Conservation (phyloP, 305 asterid species). For the Fraxinus latifolia region DNA sequence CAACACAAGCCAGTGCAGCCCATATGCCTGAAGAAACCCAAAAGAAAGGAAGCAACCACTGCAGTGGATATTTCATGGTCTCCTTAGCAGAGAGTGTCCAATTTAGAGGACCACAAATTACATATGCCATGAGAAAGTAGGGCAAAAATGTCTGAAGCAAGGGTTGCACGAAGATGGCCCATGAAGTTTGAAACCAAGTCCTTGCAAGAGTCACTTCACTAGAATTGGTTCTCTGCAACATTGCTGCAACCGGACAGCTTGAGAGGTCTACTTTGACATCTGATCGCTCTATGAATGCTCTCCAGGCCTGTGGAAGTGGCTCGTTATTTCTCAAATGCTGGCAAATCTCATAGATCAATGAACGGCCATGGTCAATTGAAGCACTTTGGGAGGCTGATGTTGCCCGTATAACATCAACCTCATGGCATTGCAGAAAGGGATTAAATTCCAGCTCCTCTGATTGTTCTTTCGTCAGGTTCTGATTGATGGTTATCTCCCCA, state of each 20-base stretch:
- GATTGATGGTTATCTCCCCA: slow-evolving; percentile 58
- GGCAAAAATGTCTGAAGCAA: slow-evolving; percentile 70
- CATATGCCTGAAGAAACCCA: slow-evolving; percentile 62
- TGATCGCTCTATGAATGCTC: slow-evolving; percentile 69
- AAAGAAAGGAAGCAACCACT: slow-evolving; percentile 58
- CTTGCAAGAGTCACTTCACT: slow-evolving; percentile 54
- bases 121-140: slow-evolving; percentile 55
- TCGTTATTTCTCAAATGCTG: slow-evolving; percentile 71
- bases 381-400: slow-evolving; percentile 79
- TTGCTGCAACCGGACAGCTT: slow-evolving; percentile 67
- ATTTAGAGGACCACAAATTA: slow-evolving; percentile 44
- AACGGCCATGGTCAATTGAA: slow-evolving; percentile 88
- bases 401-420: slow-evolving; percentile 72
- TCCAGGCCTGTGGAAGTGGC: slow-evolving; percentile 81
- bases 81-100: slow-evolving; percentile 31
- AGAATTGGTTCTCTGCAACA: slow-evolving; percentile 22
- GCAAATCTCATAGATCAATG: slow-evolving; percentile 71
- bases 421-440: slow-evolving; percentile 62
- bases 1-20: slow-evolving; percentile 48
- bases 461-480: slow-evolving; percentile 52
- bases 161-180: slow-evolving; percentile 65
- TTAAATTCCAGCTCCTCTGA: slow-evolving; percentile 74
- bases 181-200: slow-evolving; percentile 52
- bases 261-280: slow-evolving; percentile 84
- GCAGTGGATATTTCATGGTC: slow-evolving; percentile 35